A percentile compares a stretch with the other conserved stretches of the same genome.
Conservation (phyloP, 2,329 filamentous ascomycete species). For the Mollisiaceae sp. region DNA sequence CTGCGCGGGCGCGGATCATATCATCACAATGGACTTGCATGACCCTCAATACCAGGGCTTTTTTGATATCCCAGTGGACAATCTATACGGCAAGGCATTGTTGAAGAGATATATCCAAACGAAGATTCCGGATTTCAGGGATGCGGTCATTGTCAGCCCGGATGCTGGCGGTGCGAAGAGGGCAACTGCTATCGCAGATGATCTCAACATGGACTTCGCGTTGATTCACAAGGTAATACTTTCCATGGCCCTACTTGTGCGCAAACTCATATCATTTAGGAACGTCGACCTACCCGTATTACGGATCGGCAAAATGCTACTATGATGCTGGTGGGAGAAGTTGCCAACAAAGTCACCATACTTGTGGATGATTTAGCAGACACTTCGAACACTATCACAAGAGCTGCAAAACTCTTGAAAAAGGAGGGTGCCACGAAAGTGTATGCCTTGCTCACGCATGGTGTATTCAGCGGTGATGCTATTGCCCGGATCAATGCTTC, state of each 20-base stretch:
- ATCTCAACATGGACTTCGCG: conserved; percentile 91
- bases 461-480: conserved; percentile 92
- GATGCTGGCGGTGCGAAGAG: conserved; percentile 97
- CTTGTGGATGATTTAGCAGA: conserved; percentile 94
- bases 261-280: conserved; percentile 56
- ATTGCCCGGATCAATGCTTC: conserved; percentile 94
- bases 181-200: conserved; percentile 92
- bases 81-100: conserved; percentile 84
- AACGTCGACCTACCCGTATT: conserved; percentile 87
- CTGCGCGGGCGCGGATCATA: conserved; percentile 93
- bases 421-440: conserved; percentile 92
- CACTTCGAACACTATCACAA: conserved; percentile 95
- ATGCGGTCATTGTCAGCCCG: conserved; percentile 91
- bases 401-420: conserved; percentile 95
- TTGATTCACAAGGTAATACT: conserved; percentile 90
- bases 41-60: conserved; percentile 98
- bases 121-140: conserved; percentile 78
- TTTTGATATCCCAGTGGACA: conserved; percentile 98
- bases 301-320: conserved; percentile 88
- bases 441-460: conserved; percentile 92
- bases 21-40: conserved; percentile 97
- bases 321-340: conserved; percentile 94
- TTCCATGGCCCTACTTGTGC: conserved; percentile 39
- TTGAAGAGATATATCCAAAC: conserved; percentile 75
- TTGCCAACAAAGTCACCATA: conserved; percentile 81